Base-by-base conservation (phyloP, 495 filamentous ascomycete species). In the Aspergillus kassunensis region DNA sequence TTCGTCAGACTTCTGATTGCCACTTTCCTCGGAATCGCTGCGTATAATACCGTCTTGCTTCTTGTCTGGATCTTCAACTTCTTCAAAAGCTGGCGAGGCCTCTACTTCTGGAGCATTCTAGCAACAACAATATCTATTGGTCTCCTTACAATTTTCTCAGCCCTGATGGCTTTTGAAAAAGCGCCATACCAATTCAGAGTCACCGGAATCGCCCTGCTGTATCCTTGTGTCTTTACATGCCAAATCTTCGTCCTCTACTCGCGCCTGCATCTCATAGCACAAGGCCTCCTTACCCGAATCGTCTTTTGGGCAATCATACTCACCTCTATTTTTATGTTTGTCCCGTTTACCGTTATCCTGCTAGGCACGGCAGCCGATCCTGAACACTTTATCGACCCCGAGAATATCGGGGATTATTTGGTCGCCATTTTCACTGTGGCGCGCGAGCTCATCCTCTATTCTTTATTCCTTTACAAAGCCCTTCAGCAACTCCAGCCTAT, bases 91-190 rank as follows among this genome's bases (percentile, higher is more conserved):
- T 57, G 54, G 18, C 36, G 40, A 4, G 72, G 75, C 11, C 58
- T 74, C 0, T 78, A 78, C 54, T 78, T 73, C 58, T 78, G 70
- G 71, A 70, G 63, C 39, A 62, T 78, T 49, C 18, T 66, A 0
- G 36, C 67, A n/a, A 55, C 65, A 7, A 65, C 59, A 6, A 23
- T 59, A 6, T 68, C 66, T 12, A 59, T 63, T n/a, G 25, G 59
- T 9, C 13, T 67, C 6, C 59, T 74, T 48, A 48, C 60, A 7
- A 40, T 70, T 10, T 46, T 56, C 6, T 35, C 55, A 0, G 50
- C 77, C 20, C 59, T 73, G 15, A 44, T 42, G 0, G n/a, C n/a
- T n/a, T n/a, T n/a, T n/a, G n/a, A n/a, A n/a, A 58, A 69, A 5
- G 61, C 59, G 2, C 51, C 68, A 44, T 21, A 9, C 4, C 1